Evolutionary conservation across 2,329 filamentous ascomycete species (phyloP).

Genomic region (Colletotrichum sp.): DNA sequence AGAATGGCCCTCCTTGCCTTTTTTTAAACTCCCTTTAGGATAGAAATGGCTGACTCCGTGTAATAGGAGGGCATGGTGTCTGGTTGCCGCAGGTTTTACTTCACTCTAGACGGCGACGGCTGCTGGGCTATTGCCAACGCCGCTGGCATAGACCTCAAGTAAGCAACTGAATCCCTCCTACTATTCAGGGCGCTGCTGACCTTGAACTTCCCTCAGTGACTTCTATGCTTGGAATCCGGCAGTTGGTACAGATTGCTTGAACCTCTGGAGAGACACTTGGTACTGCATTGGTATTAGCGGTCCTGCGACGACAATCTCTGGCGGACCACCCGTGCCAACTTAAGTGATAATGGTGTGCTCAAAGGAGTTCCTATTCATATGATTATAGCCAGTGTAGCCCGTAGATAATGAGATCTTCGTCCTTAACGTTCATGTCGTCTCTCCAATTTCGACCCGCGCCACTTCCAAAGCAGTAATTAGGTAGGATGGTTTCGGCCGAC

Average conservation of each 20-base stretch:
- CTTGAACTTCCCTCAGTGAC: background rate
- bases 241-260: background rate
- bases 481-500: background rate
- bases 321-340: background rate
- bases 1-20: background rate
- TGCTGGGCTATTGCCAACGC: background rate
- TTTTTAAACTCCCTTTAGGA: accelerated
- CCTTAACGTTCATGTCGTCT: background rate
- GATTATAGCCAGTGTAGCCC: background rate
- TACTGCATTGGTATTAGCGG: background rate
- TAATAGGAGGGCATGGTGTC: background rate
- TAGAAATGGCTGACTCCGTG: background rate
- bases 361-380: background rate
- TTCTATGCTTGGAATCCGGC: background rate
- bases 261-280: background rate
- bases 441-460: background rate
- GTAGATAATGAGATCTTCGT: background rate
- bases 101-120: background rate
- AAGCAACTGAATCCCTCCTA: background rate
- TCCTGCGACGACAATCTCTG: background rate
- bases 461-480: background rate
- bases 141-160: background rate
- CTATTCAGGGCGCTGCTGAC: background rate
- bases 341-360: background rate
- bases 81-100: background rate